Conservation (phyloP, 2,329 filamentous ascomycete species). For the Claviceps capensis region DNA sequence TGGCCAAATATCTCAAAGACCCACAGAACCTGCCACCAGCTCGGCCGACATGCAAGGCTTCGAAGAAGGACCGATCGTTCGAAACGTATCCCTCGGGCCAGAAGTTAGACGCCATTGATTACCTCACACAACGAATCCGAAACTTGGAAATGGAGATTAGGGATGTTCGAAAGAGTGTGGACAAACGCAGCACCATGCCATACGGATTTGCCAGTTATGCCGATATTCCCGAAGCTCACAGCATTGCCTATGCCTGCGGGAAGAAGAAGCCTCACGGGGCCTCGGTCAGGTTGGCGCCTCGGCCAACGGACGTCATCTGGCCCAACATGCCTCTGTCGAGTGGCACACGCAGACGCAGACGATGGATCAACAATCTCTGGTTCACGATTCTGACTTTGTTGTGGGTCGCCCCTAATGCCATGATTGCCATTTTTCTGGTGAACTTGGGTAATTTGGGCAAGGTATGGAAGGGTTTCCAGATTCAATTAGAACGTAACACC, state of each 20-base stretch:
- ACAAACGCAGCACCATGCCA: conserved; percentile 75
- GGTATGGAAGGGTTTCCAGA: conserved; percentile 66
- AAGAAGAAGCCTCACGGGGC: conserved; percentile 71
- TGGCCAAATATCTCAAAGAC: conserved; percentile 85
- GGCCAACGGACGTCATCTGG: conserved; percentile 91
- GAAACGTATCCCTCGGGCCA: conserved; percentile 49
- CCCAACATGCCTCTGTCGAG: conserved; percentile 70
- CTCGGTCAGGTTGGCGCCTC: conserved; percentile 64
- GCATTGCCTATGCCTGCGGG: conserved; percentile 68
- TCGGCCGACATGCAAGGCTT: conserved; percentile 66
- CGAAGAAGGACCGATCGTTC: conserved; percentile 63
- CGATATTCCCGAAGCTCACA: conserved; percentile 75
- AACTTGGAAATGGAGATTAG: conserved; percentile 74
- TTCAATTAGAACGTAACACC: conserved; percentile 46
- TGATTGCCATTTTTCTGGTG: conserved; percentile 88
- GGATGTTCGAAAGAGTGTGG: conserved; percentile 66
- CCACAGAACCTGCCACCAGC: conserved; percentile 64
- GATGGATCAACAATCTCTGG: conserved; percentile 74
- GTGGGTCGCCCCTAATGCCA: conserved; percentile 84
- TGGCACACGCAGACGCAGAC: conserved; percentile 54
- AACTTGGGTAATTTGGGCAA: conserved; percentile 68
- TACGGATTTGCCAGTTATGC: conserved; percentile 95
- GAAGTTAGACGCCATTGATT: conserved; percentile 89
- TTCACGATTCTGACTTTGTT: conserved; percentile 64
- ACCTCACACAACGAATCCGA: conserved; percentile 73